A percentile compares a stretch with the other conserved stretches of the same genome.
Evolutionary conservation across 768 basidiomycete species (phyloP).

Genomic region (Lentinus brumalis): DNA sequence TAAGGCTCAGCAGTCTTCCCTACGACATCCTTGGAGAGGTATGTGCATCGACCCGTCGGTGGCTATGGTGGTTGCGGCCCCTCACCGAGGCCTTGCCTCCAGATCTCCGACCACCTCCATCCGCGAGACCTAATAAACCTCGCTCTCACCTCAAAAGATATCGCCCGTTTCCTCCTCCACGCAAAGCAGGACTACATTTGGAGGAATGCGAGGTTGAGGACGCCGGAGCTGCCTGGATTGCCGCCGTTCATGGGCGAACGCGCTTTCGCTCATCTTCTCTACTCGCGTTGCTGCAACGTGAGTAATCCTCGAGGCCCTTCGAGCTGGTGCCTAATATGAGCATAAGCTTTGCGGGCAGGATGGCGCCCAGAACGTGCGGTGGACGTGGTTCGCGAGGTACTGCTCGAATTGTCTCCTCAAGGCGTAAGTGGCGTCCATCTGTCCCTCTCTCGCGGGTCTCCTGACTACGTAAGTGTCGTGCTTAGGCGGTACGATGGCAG

Average conservation of each 20-base stretch:
- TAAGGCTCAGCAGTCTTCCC: no score
- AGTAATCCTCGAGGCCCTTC: neutral
- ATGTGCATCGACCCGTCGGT: neutral
- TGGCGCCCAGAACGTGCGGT: no score
- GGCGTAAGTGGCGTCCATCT: no score
- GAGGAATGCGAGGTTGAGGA: neutral
- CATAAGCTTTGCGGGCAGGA: no score
- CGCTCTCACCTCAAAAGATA: neutral
- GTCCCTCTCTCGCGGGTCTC: no score
- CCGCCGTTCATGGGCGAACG: conserved; percentile 7
- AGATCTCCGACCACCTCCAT: neutral
- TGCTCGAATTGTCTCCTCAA: no score
- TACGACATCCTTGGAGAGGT: neutral
- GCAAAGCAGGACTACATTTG: neutral
- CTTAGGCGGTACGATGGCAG: no score
- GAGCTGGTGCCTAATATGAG: no score
- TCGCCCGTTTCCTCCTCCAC: neutral
- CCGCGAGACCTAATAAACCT: neutral
- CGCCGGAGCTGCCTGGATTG: neutral
- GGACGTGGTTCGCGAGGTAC: no score
- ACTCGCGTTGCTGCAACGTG: conserved; percentile 2
- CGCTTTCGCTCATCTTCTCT: conserved; percentile 3
- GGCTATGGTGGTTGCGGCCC: neutral
- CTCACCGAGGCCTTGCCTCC: neutral
- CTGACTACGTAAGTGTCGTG: no score